Base-by-base conservation (phyloP, 1,139 yeast genomes). In the Suhomyces bokatorum region DNA sequence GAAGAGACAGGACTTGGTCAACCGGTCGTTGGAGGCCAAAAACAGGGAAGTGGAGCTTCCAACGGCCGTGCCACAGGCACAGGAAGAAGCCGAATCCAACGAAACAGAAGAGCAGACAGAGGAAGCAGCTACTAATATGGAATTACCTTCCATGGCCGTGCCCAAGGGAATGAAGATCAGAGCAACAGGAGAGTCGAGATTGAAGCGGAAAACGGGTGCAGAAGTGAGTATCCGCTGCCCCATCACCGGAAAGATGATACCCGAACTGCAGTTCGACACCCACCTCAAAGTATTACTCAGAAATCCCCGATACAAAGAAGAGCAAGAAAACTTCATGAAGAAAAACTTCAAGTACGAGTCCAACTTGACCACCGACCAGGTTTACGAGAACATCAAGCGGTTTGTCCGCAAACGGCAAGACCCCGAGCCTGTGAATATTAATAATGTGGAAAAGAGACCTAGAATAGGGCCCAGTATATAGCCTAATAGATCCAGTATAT, bases 281-380 rank as follows among this genome's bases (percentile, higher is more conserved):
- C 97, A 91, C 62, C 70, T 90, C 52, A 78, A 80, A 46, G 77
- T 82, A n/a, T 68, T 87, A 45, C 69, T 88, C 38, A 68, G 93
- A 42, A 96, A 91, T 63, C 96, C 97, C 2, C 73, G 80, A 51
- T 88, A 87, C 67, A 77, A 82, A 53, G 81, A 81, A 50, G 91
- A 88, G 60, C 84, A 81, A 57, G 80, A 78, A 27, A 77, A 78
- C 47, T 84, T 78, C 59, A 81, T 85, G 51, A 70, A 77, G 28
- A 87, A 89, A 56, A 79, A 82, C 50, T 77, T 77, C 56, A 68
- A 78, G 20, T 69, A 70, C 32, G 70, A 80, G 27, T 75, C 89
- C 6, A 87, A 87, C 56, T 64, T 89, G 46, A 77, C 83, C 4
- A 77, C 83, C 1, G 81, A 80, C 42, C 87, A 87, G 51, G 95